These are phyloP conservation scores for Pythium periplocum DNA, from an alignment of 352 stramenopile genomes.

Conservation along the genomic window DNA sequence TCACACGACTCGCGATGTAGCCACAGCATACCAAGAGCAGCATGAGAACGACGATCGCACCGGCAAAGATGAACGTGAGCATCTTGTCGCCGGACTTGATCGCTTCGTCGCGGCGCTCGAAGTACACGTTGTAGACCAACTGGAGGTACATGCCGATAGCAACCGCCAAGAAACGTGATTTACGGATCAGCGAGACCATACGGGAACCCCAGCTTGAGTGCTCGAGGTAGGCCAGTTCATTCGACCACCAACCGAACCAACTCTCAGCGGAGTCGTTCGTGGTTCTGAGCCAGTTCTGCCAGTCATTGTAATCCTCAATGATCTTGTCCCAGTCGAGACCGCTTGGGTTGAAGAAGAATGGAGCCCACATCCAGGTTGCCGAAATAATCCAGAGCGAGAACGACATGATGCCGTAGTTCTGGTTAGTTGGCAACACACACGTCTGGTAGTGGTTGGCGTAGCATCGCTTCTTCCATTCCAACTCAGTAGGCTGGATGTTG, in stretches of 20 bases:
- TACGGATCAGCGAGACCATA: constrained; percentile 69
- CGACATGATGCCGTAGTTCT: constrained; percentile 97
- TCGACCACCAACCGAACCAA: constrained; percentile 87
- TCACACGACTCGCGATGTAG: constrained; percentile 24
- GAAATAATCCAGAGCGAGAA: constrained; percentile 96
- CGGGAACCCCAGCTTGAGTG: constrained; percentile 60
- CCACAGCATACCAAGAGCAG: constrained; percentile 24
- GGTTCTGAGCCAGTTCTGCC: constrained; percentile 91
- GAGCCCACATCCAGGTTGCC: constrained; percentile 82
- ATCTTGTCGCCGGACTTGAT: constrained; percentile 6
- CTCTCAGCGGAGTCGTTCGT: constrained; percentile 83
- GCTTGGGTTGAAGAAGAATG: constrained; percentile 95
- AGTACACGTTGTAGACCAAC: constrained; percentile 38
- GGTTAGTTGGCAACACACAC: constrained; percentile 92
- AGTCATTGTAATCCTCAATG: constrained; percentile 91
- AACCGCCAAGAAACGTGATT: constrained; percentile 71
- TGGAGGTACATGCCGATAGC: constrained; percentile 77
- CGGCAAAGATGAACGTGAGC: constrained; percentile 17
- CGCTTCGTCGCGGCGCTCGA: constrained; percentile 6
- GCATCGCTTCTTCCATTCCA: constrained; percentile 74
- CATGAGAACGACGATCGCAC: constrained; percentile 20
- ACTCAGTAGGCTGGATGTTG: constrained; percentile 60
- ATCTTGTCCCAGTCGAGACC: constrained; percentile 98
- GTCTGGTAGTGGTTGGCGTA: constrained; percentile 83
- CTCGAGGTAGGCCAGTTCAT: constrained; percentile 78